A percentile compares a stretch with the other conserved stretches of the same genome.
Conservation (phyloP, 176 grass and related monocot species). For the Carex scoparia region DNA sequence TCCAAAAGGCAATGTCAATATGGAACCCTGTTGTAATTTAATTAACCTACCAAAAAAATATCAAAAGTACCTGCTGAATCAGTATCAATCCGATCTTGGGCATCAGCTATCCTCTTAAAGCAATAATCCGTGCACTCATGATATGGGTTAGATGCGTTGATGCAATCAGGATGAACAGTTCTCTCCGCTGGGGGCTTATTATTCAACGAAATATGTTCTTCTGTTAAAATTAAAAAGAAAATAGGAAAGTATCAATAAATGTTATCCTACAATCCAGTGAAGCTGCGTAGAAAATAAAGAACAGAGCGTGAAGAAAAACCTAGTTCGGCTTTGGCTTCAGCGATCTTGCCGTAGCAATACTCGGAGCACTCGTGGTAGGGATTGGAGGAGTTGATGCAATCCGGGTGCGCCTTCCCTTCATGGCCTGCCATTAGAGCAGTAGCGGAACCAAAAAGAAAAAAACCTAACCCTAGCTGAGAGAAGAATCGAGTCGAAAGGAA, state of each 20-base stretch:
- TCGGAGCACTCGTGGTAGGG: conserved; percentile 55
- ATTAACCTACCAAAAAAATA: background rate
- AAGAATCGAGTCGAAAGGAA: background rate
- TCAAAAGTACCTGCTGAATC: conserved; percentile 28
- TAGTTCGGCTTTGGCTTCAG: conserved; percentile 34
- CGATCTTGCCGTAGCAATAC: conserved; percentile 42
- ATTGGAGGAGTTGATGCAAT: conserved; percentile 57
- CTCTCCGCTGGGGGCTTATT: conserved; percentile 26
- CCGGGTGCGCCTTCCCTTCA: conserved; percentile 31
- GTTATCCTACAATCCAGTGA: background rate
- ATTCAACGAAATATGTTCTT: background rate
- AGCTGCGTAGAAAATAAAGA: background rate
- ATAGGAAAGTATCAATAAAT: conserved; percentile 2
- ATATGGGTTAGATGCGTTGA: conserved; percentile 51
- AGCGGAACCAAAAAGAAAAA: background rate
- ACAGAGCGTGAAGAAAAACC: conserved; percentile 3
- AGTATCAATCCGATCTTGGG: conserved; percentile 10
- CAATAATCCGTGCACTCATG: conserved; percentile 51
- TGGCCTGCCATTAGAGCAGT: background rate
- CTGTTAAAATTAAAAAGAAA: background rate
- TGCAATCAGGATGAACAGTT: conserved; percentile 40
- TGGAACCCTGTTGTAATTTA: background rate
- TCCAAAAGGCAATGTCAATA: background rate
- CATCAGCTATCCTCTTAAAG: conserved; percentile 38
- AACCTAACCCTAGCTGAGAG: conserved; percentile 17